Percentiles rank a stretch among this genome's conserved stretches.
phyloP scores from a whole-genome alignment of 108 stramenopile genomes.

The Cyclotella cryptica region DNA sequence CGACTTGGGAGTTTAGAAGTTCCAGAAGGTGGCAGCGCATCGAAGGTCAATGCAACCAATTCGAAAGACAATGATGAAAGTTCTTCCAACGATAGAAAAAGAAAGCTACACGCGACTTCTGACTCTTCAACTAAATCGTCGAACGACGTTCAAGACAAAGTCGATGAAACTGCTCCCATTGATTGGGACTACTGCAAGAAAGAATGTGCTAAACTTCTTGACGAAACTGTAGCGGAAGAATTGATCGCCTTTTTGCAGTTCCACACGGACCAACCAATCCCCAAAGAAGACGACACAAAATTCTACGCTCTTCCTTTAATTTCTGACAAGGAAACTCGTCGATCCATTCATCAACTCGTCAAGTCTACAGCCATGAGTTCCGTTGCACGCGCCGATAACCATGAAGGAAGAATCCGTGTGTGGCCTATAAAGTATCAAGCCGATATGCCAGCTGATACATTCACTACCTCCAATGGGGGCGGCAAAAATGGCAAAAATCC shows the following conservation, averaged over 20 bases:
- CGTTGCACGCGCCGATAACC: constrained; percentile 71
- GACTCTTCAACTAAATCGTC: neutral
- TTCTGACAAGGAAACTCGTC: constrained; percentile 67
- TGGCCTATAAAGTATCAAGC: constrained; percentile 75
- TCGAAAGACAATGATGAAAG: neutral
- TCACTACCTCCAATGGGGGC: constrained; percentile 26
- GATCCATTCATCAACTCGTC: constrained; percentile 68
- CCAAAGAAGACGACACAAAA: constrained; percentile 39
- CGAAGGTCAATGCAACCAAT: neutral
- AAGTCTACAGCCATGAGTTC: constrained; percentile 47
- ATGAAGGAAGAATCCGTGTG: constrained; percentile 71
- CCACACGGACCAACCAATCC: constrained; percentile 15
- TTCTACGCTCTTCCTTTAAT: constrained; percentile 65
- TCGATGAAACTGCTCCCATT: constrained; percentile 14
- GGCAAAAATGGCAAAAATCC: constrained; percentile 45
- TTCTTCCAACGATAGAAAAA: constrained; percentile 9
- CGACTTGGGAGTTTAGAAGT: constrained; percentile 59
- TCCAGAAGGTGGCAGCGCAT: constrained; percentile 13
- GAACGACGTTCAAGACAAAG: constrained; percentile 5
- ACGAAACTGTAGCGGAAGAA: constrained; percentile 48
- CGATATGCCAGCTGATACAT: constrained; percentile 76
- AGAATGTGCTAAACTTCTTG: constrained; percentile 37
- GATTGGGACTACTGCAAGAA: constrained; percentile 37
- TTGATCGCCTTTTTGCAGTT: constrained; percentile 55
- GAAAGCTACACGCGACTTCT: constrained; percentile 14